Evolutionary conservation across 2,329 filamentous ascomycete genomes (phyloP), one percentile per base, ranked within the genome.

Genomic region (Aspergillus viridinutans): DNA sequence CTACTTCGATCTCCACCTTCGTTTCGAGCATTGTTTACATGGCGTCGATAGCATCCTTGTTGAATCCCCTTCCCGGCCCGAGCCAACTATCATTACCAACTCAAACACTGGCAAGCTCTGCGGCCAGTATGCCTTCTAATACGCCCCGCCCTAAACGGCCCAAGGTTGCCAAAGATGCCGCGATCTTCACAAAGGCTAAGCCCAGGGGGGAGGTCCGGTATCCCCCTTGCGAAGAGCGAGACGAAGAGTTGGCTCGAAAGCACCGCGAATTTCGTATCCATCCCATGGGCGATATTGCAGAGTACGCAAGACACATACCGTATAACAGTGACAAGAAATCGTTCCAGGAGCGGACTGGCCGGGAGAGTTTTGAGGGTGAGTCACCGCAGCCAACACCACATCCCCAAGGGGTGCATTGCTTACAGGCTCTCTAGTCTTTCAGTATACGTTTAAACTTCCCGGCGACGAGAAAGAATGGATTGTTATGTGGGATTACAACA

Each of bases 401-500:
- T 23, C 3, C 10, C 6, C n/a, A 4, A 23, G 12, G 43, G 10
- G 5, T 20, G 10, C 7, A 14, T 14, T 40, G 42, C 54, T 59
- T 28, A 59, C 55, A 40, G 40, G 3, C 54, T 47, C 14, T 20
- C 10, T 35, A 74, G 72, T 74, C 12, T 69, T 69, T n/a, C 64
- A 92, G 66, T 97, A 97, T 73, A 85, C 84, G 38, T 97, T 95
- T 79, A 83, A 81, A 64, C 72, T 88, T 3, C 89, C 89, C 0
- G 85, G 81, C 10, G 83, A 89, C 49, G 82, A 87, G 1, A 82
- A 80, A 61, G 80, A 83, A 53, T 92, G 89, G 71, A 85, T 84
- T 0, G 86, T 97, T 59, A 92, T 97, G 85, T 99, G 94, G 94
- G 94, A 99, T 74, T 97, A 97, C 77, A 93, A 95, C 66, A 85